Percentiles rank a stretch among this genome's conserved stretches.
Conservation (phyloP, 192 early-diverging fungal species). For the Backusella parvicylindrica region DNA sequence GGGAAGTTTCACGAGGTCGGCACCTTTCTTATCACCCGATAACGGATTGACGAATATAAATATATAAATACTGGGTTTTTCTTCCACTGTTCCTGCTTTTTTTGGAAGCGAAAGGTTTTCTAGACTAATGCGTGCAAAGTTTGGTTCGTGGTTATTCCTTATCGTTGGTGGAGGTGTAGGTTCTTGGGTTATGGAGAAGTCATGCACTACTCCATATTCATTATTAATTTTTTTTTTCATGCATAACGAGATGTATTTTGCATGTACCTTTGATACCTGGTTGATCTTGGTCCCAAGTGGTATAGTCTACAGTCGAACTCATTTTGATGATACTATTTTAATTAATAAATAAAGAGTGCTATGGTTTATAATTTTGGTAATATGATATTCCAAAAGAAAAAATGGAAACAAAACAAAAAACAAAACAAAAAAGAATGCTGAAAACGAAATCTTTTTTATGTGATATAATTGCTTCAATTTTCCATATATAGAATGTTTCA, state of each 20-base stretch:
- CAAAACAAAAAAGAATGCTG: background rate
- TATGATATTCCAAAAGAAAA: too few species aligned
- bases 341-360: background rate
- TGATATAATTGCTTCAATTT: background rate
- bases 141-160: background rate
- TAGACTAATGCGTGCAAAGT: slow-evolving; percentile 15
- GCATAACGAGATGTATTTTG: background rate
- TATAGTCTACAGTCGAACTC: background rate
- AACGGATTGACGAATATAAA: slow-evolving; percentile 76
- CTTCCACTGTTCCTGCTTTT: slow-evolving; percentile 4
- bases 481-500: background rate
- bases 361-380: too few species aligned
- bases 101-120: slow-evolving; percentile 1
- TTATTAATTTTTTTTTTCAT: background rate
- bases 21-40: slow-evolving; percentile 67
- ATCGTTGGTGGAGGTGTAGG: background rate
- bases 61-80: slow-evolving; percentile 51
- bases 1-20: slow-evolving; percentile 53
- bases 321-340: background rate
- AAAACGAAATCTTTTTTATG: background rate
- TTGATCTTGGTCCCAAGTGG: background rate
- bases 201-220: background rate
- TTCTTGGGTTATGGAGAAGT: background rate
- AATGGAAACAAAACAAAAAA: background rate
- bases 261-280: background rate